These are phyloP conservation scores for Heritiera fomes DNA, from an alignment of 345 rosid genomes.

Conservation along the genomic window DNA sequence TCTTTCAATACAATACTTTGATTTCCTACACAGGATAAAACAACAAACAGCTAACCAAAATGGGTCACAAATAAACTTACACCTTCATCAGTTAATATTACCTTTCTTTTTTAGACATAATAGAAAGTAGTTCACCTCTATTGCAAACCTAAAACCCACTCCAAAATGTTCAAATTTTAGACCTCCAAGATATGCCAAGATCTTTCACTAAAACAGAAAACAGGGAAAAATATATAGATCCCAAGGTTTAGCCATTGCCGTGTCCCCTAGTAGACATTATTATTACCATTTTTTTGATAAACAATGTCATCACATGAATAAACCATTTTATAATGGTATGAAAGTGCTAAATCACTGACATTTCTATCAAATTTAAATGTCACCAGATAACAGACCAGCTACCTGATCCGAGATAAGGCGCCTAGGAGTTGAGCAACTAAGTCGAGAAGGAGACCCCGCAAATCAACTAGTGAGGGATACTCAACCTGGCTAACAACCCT, in stretches of 20 bases:
- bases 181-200: not conserved
- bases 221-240: not conserved
- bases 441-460: conserved; percentile 94
- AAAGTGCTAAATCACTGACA: not conserved
- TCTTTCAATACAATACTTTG: no score
- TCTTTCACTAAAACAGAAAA: not conserved
- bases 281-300: not conserved
- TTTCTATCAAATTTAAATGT: conserved; percentile 17
- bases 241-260: not conserved
- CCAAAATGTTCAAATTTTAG: not conserved
- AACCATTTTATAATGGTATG: not conserved
- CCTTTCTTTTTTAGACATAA: not conserved
- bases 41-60: not conserved
- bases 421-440: conserved; percentile 97
- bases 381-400: conserved; percentile 18
- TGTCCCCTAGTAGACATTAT: not conserved
- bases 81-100: not conserved
- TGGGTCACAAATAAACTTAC: not conserved
- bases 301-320: not conserved
- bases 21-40: no score
- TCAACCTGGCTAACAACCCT: conserved; percentile 99
- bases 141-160: not conserved
- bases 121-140: not conserved
- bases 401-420: conserved; percentile 98
- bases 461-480: conserved; percentile 96